phyloP scores from a whole-genome alignment of 768 basidiomycete species.

The Termitomyces sp. region DNA sequence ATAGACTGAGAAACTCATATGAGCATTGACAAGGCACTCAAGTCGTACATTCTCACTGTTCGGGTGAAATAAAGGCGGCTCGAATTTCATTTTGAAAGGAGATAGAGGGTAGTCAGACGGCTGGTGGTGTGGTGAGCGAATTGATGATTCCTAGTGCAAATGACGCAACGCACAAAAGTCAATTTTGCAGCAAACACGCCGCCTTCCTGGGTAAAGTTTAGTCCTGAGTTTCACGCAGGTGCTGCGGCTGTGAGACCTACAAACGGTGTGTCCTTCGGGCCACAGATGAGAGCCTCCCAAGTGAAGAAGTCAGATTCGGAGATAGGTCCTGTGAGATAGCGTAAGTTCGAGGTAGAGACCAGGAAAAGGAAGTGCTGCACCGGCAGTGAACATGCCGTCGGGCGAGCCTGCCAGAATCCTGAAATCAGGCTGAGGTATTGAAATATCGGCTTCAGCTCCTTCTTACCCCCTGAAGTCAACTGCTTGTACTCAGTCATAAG shows the following conservation, averaged over 20 bases:
- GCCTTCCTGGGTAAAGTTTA: slow-evolving; percentile 60
- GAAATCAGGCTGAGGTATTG: slow-evolving; percentile 5
- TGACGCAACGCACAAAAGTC: slow-evolving; percentile 67
- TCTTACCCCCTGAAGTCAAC: slow-evolving; percentile 68
- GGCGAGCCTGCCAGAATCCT: slow-evolving; percentile 54
- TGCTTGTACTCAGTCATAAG: slow-evolving; percentile 94
- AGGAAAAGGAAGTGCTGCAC: slow-evolving; percentile 23
- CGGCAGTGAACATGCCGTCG: slow-evolving; percentile 96
- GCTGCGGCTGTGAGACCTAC: slow-evolving; percentile 37
- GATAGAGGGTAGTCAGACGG: slow-evolving; percentile 94
- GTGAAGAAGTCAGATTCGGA: slow-evolving; percentile 93
- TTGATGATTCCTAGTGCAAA: neutral
- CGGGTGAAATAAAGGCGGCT: slow-evolving; percentile 95
- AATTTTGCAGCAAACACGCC: slow-evolving; percentile 91
- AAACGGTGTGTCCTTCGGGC: slow-evolving; percentile 93
- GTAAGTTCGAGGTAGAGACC: neutral
- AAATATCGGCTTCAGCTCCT: neutral
- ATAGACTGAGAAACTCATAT: slow-evolving; percentile 61
- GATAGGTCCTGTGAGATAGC: slow-evolving; percentile 58
- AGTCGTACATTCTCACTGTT: slow-evolving; percentile 62
- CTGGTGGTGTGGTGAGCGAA: slow-evolving; percentile 29
- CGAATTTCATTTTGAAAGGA: slow-evolving; percentile 99
- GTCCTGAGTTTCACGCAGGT: neutral
- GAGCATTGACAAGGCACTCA: slow-evolving; percentile 4
- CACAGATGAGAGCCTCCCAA: slow-evolving; percentile 93